Base-by-base conservation (phyloP, 306 rosid genomes). In the Casuarina glauca region DNA sequence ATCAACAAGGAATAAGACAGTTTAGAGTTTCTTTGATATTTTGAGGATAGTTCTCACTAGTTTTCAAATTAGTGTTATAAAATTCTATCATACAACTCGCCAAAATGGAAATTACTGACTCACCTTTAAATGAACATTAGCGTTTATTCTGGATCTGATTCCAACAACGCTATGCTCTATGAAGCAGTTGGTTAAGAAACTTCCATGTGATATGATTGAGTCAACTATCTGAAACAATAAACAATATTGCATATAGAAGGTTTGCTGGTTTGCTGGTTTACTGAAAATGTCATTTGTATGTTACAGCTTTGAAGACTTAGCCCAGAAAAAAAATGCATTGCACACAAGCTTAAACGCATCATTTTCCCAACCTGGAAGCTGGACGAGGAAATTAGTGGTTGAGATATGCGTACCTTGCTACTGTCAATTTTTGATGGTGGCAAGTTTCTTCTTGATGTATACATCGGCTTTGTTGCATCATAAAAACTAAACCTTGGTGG, bases 121-220 rank as follows among this genome's bases (percentile, higher is more conserved):
- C 74, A 95, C 98, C 97, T 95, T 95, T 70, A 95, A 82, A 83
- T 91, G 95, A 69, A 81, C 95, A 17, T 91, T 87, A 46, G 95
- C 84, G 79, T 87, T 88, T 75, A 95, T 88, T 88, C 93, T 82
- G 85, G 97, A 95, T 82, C 97, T 81, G 79, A 92, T 92, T 58
- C 98, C 98, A 73, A 95, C 87, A 20, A 95, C 97, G 73, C 95
- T 90, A 46, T 92, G 98, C 91, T 92, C 98, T 72, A 95, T 92
- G 69, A 87, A 74, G 80, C 93, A 60, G 72, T 85, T 79, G 19
- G 83, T 87, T 84, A 95, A 84, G 85, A 95, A 95, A 93, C 97
- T 95, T 82, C 98, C 97, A 71, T 91, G 98, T 41, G 97, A 88
- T 78, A 95, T 72, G 78, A 95, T 95, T 57, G 97, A 95, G 82